Conservation (phyloP, 2,329 filamentous ascomycete species). For the Diplocarpon mali region DNA sequence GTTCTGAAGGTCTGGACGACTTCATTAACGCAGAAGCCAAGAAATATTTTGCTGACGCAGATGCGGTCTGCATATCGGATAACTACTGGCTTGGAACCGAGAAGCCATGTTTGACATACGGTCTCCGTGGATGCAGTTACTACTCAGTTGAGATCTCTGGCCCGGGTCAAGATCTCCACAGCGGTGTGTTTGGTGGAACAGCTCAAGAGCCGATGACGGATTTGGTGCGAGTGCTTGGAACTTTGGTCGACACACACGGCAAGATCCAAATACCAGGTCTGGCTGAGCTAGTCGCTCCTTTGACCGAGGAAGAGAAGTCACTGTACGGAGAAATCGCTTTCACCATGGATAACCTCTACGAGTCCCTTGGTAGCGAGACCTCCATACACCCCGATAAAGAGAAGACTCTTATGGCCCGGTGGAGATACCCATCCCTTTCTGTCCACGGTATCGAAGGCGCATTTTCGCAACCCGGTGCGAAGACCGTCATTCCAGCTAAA, state of each 20-base stretch:
- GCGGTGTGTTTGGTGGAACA: conserved; percentile 91
- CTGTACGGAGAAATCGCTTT: conserved; percentile 89
- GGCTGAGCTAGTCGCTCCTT: conserved; percentile 80
- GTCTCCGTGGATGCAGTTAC: conserved; percentile 95
- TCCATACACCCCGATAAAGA: conserved; percentile 85
- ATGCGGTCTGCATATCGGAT: conserved; percentile 96
- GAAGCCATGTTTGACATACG: conserved; percentile 96
- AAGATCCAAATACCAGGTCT: conserved; percentile 93
- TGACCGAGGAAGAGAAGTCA: conserved; percentile 74
- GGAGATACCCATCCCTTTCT: conserved; percentile 89
- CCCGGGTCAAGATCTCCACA: conserved; percentile 88
- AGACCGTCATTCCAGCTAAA: conserved; percentile 97
- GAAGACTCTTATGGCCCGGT: conserved; percentile 85
- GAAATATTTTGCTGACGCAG: conserved; percentile 88
- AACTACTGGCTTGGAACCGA: conserved; percentile 99
- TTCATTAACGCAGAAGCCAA: conserved; percentile 86
- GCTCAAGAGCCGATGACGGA: conserved; percentile 99
- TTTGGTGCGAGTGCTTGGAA: conserved; percentile 68
- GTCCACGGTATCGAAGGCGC: conserved; percentile 92
- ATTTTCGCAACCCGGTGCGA: conserved; percentile 85
- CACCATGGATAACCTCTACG: conserved; percentile 90
- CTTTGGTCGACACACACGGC: conserved; percentile 78
- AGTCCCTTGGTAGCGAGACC: conserved; percentile 82
- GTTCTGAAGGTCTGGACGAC: conserved; percentile 90
- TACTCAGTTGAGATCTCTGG: conserved; percentile 87